Base-by-base conservation (phyloP, 345 rosid species). In the Aquilaria malaccensis region DNA sequence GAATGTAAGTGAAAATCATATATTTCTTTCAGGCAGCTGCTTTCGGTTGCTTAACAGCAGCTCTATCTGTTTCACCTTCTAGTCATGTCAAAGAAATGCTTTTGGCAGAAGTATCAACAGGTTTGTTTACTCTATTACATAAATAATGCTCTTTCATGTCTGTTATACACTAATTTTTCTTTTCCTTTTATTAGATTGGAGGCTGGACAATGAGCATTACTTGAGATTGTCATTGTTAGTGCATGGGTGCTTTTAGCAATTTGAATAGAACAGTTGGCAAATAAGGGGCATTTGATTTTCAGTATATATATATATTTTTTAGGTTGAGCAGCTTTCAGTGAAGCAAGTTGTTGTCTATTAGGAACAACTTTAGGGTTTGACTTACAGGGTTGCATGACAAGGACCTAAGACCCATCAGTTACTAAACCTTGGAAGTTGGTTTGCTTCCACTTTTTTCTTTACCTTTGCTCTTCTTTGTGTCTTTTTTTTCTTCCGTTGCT, bases 41-140 rank as follows among this genome's bases (percentile, higher is more conserved):
- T 70, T 70, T 87, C 67, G 76, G 82, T 75, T 93, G 97, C 83
- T 65, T 93, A 82, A 75, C 88, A 10, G 79, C 87, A 63, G 88
- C 97, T 67, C 78, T 89, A 50, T 87, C 97, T 59, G 78, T 85
- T 61, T 81, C 86, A 73, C 85, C 93, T 70, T 72, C 89, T 9
- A 69, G 66, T 55, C 70, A 67, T 58, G 84, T 89, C 61, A 82
- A 81, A 67, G 75, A 77, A 73, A 81, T 89, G 83, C 84, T 89
- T 57, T 60, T 67, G 49, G 81, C 76, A 72, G 94, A 89, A 80
- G 69, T 60, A n/a, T 75, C 83, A 14, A 58, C 77, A 79, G 96
- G 97, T 93, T 64, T 54, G 74, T 54, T 50, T 58, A 66, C 37
- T 51, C 43, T 29, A 30, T 48, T 29, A 6, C 2, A 13, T 12